Percentiles rank a stretch among this genome's conserved stretches.
Evolutionary conservation across 208 protist genomes (phyloP).

Genomic region (Acanthamoeba rhysodes): DNA sequence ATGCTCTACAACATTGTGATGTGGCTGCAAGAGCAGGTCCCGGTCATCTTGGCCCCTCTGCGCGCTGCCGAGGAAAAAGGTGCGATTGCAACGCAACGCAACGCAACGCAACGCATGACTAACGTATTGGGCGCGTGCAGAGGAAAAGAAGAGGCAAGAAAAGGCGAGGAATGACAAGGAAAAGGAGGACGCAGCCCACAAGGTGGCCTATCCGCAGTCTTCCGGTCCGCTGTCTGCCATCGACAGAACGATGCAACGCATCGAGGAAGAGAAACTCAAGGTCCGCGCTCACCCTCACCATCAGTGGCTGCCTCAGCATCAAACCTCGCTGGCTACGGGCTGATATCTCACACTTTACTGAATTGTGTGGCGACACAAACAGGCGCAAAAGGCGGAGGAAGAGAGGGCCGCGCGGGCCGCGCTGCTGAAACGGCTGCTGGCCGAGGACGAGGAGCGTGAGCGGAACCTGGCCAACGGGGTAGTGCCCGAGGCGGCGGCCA

Average conservation of each 20-base stretch:
- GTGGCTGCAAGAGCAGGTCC: constrained; percentile 41
- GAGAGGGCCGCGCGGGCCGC: neutral
- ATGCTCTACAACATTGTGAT: constrained; percentile 50
- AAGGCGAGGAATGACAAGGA: neutral
- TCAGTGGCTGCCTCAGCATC: too few relatives aligned
- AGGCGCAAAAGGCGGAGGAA: constrained; percentile 1
- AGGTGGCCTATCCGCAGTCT: neutral
- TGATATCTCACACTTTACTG: too few relatives aligned
- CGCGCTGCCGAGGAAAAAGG: neutral
- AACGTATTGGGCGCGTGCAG: too few relatives aligned
- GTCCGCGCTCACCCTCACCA: neutral
- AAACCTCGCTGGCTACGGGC: too few relatives aligned
- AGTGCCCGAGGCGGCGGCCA: neutral
- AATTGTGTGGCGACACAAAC: too few relatives aligned
- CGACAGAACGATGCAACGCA: constrained; percentile 16
- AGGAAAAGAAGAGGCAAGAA: constrained; percentile 25
- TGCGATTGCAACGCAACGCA: too few relatives aligned
- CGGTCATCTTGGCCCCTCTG: neutral
- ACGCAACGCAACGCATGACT: too few relatives aligned
- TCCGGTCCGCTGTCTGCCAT: neutral
- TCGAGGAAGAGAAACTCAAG: constrained; percentile 24
- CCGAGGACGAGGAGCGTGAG: constrained; percentile 7
- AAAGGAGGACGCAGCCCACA: neutral
- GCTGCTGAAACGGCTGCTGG: neutral
- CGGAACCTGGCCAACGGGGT: neutral